Conservation (phyloP, 345 rosid genomes). For the Populus davidiana region DNA sequence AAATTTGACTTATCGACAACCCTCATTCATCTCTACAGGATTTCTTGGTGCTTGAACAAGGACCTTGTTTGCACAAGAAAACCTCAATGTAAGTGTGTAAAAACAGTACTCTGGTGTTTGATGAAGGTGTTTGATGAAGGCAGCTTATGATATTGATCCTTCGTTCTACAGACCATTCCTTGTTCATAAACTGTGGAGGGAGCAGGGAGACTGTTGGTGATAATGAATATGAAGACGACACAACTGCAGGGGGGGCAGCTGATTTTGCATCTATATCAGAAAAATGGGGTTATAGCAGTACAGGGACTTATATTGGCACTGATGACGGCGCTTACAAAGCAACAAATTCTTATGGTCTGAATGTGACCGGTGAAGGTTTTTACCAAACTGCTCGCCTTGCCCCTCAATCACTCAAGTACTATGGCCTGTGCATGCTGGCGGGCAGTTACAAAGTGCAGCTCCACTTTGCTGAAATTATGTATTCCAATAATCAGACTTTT, state of each 20-base stretch:
- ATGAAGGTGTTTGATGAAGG: not conserved
- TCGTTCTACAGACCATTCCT: constrained; percentile 48
- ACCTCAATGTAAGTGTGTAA: constrained; percentile 41
- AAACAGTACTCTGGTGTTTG: not conserved
- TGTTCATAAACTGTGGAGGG: constrained; percentile 87
- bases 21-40: constrained; percentile 8
- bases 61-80: constrained; percentile 58
- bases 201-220: constrained; percentile 1
- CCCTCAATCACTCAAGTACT: constrained; percentile 74
- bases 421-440: constrained; percentile 58
- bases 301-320: constrained; percentile 45
- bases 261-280: constrained; percentile 25
- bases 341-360: constrained; percentile 29
- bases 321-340: constrained; percentile 4
- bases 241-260: constrained; percentile 33
- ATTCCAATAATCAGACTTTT: constrained; percentile 41
- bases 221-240: constrained; percentile 52
- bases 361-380: constrained; percentile 29
- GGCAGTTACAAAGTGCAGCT: constrained; percentile 65
- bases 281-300: constrained; percentile 76
- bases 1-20: not conserved
- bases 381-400: constrained; percentile 69
- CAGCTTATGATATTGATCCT: not conserved
- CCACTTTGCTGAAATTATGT: constrained; percentile 90
- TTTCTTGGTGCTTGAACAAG: constrained; percentile 53